These are phyloP conservation scores for Carex parvula DNA, from an alignment of 176 grass and related monocot genomes.

Conservation along the genomic window DNA sequence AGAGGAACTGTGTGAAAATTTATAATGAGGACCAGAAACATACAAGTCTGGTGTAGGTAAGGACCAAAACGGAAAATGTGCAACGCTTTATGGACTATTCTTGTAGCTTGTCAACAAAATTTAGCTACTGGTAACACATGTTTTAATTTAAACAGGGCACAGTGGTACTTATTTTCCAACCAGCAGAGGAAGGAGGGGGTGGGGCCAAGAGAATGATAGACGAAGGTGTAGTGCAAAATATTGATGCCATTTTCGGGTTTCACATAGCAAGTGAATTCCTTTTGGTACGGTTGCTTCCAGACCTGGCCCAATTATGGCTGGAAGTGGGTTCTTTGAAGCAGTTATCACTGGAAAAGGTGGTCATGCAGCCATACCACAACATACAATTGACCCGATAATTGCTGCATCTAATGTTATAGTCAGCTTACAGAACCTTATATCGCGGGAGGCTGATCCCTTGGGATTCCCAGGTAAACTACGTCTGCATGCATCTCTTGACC, in stretches of 20 bases:
- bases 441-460: conserved; percentile 89
- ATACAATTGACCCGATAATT: conserved; percentile 92
- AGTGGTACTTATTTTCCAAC: conserved; percentile 75
- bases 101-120: background rate
- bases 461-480: conserved; percentile 74
- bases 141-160: conserved; percentile 61
- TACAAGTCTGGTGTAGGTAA: background rate
- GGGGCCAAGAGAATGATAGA: conserved; percentile 96
- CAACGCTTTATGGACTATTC: background rate
- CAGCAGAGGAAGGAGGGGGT: conserved; percentile 82
- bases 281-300: conserved; percentile 63
- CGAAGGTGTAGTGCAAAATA: conserved; percentile 55
- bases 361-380: conserved; percentile 88
- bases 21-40: background rate
- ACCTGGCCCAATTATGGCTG: conserved; percentile 76
- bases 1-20: background rate
- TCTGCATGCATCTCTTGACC: conserved; percentile 12
- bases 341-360: conserved; percentile 92
- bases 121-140: background rate
- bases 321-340: conserved; percentile 81
- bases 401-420: conserved; percentile 97
- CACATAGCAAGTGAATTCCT: conserved; percentile 47
- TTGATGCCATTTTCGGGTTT: conserved; percentile 83
- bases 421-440: conserved; percentile 91
- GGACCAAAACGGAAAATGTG: background rate